A percentile compares a stretch with the other conserved stretches of the same genome.
phyloP scores from a whole-genome alignment of 768 basidiomycete genomes.

The Leccinum subtestaceum region DNA sequence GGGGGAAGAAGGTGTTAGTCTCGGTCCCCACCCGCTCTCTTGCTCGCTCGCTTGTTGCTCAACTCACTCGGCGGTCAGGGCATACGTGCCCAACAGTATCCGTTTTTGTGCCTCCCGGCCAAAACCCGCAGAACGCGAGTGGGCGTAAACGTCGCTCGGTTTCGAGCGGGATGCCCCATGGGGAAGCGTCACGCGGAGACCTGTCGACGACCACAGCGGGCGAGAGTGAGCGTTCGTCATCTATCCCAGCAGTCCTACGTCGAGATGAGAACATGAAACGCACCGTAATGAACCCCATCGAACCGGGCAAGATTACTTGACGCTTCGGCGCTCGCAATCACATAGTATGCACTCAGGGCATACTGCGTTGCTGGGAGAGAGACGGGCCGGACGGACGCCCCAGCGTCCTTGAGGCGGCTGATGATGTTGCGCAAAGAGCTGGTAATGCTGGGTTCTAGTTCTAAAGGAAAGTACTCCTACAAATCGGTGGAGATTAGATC shows the following conservation, averaged over 20 bases:
- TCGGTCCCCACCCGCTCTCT: not conserved
- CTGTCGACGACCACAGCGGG: conserved; percentile 30
- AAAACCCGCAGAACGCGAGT: conserved; percentile 67
- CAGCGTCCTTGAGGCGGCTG: conserved; percentile 40
- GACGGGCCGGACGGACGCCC: conserved; percentile 69
- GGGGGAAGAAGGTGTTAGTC: not conserved
- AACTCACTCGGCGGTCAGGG: conserved; percentile 85
- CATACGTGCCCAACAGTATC: conserved; percentile 86
- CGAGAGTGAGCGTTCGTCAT: not conserved
- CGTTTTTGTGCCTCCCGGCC: conserved; percentile 85
- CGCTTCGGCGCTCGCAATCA: conserved; percentile 92
- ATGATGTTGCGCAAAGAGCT: conserved; percentile 47
- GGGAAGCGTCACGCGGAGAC: conserved; percentile 47
- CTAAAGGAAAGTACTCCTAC: conserved; percentile 79
- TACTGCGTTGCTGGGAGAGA: conserved; percentile 67
- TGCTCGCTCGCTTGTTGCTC: conserved; percentile 31
- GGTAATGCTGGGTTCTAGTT: conserved; percentile 49
- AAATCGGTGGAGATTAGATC: not conserved
- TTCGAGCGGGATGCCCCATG: conserved; percentile 43
- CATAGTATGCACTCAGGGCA: conserved; percentile 91
- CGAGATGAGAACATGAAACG: conserved; percentile 16
- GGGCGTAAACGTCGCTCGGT: conserved; percentile 58
- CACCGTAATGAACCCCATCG: conserved; percentile 85
- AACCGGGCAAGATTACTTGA: conserved; percentile 89
- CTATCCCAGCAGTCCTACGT: not conserved